Evolutionary conservation across 768 basidiomycete genomes (phyloP).

Genomic region (Lentinula raphanica): DNA sequence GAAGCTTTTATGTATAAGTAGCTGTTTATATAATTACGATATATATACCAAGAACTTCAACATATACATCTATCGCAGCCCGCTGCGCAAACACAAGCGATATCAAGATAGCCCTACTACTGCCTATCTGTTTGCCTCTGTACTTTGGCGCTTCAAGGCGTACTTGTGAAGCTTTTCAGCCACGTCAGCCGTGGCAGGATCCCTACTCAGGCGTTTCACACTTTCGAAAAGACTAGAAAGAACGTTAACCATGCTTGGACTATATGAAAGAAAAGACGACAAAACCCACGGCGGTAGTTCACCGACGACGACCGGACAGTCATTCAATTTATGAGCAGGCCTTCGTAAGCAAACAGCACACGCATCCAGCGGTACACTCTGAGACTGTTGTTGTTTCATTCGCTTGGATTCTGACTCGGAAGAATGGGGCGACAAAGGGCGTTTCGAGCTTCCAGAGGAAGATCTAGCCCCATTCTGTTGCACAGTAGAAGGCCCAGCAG

Average conservation of each 20-base stretch:
- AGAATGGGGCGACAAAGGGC: constrained; percentile 22
- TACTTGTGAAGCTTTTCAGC: constrained; percentile 32
- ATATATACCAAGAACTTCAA: too few relatives aligned
- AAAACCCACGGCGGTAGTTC: constrained; percentile 50
- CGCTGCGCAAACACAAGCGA: too few relatives aligned
- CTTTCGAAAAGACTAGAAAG: constrained; percentile 34
- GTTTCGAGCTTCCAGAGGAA: not conserved
- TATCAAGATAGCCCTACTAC: not conserved
- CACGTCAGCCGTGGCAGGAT: constrained; percentile 29
- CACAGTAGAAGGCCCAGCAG: not conserved
- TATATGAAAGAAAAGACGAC: not conserved
- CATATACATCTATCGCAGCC: too few relatives aligned
- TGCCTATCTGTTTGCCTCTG: not conserved
- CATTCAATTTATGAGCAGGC: constrained; percentile 41
- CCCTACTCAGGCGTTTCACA: constrained; percentile 38
- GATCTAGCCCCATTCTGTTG: not conserved
- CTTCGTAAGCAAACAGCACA: constrained; percentile 47
- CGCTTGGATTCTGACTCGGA: constrained; percentile 32
- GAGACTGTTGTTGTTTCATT: constrained; percentile 25
- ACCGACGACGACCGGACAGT: constrained; percentile 49
- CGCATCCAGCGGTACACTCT: constrained; percentile 9
- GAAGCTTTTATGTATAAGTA: too few relatives aligned
- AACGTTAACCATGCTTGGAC: not conserved
- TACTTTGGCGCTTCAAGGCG: not conserved
- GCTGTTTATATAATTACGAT: too few relatives aligned